Conservation (phyloP, 1,139 yeast genomes). For the Blastobotrys capitulatus region DNA sequence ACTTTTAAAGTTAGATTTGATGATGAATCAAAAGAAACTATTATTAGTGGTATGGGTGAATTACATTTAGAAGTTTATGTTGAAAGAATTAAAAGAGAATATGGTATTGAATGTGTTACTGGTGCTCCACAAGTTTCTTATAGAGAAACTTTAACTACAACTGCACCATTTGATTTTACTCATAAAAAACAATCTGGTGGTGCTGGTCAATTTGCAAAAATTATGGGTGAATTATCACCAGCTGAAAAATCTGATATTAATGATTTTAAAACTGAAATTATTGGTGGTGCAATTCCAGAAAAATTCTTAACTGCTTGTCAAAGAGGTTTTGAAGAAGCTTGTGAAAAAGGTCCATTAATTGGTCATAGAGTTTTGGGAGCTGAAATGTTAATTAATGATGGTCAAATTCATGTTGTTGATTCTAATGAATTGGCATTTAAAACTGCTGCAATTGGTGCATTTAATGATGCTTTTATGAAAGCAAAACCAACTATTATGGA, state of each 20-base stretch:
- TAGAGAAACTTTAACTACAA: constrained; percentile 80
- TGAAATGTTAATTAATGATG: constrained; percentile 90
- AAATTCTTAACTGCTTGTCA: constrained; percentile 91
- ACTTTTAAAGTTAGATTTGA: constrained; percentile 93
- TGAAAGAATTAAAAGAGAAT: constrained; percentile 96
- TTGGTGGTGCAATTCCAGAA: constrained; percentile 96
- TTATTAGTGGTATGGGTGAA: constrained; percentile 98
- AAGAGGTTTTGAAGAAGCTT: constrained; percentile 91
- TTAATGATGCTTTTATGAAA: constrained; percentile 79
- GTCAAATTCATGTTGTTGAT: constrained; percentile 96
- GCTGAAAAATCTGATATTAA: constrained; percentile 46
- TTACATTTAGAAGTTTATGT: constrained; percentile 93
- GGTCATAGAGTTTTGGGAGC: constrained; percentile 94
- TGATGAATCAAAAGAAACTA: constrained; percentile 88
- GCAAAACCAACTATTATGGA: constrained; percentile 87
- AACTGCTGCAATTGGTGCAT: constrained; percentile 88
- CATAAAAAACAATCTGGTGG: constrained; percentile 99
- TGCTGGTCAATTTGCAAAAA: constrained; percentile 98
- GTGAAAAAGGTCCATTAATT: constrained; percentile 93
- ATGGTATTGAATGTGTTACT: constrained; percentile 89
- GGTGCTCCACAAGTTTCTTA: constrained; percentile 98
- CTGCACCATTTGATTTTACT: constrained; percentile 83
- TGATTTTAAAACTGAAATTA: constrained; percentile 76
- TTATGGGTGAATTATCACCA: constrained; percentile 77
- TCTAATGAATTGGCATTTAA: constrained; percentile 94